Evolutionary conservation across 2,329 filamentous ascomycete genomes (phyloP).

Genomic region (Plenodomus biglobosus): DNA sequence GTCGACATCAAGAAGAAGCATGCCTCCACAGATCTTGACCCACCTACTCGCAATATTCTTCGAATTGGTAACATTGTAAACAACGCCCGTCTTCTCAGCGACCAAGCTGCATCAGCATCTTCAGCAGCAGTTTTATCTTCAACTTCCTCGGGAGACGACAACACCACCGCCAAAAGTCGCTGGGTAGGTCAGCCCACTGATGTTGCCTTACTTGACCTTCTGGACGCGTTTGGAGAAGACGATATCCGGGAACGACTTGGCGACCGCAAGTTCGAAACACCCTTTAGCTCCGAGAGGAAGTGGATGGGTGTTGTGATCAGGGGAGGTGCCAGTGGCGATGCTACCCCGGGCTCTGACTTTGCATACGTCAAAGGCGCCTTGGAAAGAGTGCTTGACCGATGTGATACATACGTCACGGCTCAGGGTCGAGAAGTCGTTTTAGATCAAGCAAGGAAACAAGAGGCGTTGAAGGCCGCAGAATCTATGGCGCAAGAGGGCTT

Average conservation of each 20-base stretch:
- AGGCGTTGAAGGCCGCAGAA: slow-evolving; percentile 78
- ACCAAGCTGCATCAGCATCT: slow-evolving; percentile 69
- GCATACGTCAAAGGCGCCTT: slow-evolving; percentile 96
- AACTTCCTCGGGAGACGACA: slow-evolving; percentile 64
- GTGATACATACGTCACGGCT: slow-evolving; percentile 84
- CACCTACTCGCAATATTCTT: slow-evolving; percentile 76
- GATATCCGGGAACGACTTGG: slow-evolving; percentile 86
- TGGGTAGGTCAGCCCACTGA: slow-evolving; percentile 98
- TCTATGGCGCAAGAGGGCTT: slow-evolving; percentile 86
- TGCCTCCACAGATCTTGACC: slow-evolving; percentile 60
- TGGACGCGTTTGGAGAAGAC: slow-evolving; percentile 88
- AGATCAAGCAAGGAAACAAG: slow-evolving; percentile 71
- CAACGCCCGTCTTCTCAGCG: slow-evolving; percentile 78
- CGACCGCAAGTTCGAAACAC: slow-evolving; percentile 79
- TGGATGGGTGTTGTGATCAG: slow-evolving; percentile 96
- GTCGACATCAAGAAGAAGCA: slow-evolving; percentile 60
- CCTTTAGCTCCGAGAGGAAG: slow-evolving; percentile 95
- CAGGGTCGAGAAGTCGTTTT: slow-evolving; percentile 85
- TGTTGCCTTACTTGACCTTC: slow-evolving; percentile 90
- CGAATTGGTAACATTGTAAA: slow-evolving; percentile 97
- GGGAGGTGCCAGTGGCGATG: slow-evolving; percentile 53
- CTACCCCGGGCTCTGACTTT: slow-evolving; percentile 66
- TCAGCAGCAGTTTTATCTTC: slow-evolving; percentile 84
- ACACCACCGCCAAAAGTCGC: slow-evolving; percentile 71
- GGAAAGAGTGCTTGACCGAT: slow-evolving; percentile 81